Base-by-base conservation (phyloP, 148 eudicot species). In the Arbutus unedo region DNA sequence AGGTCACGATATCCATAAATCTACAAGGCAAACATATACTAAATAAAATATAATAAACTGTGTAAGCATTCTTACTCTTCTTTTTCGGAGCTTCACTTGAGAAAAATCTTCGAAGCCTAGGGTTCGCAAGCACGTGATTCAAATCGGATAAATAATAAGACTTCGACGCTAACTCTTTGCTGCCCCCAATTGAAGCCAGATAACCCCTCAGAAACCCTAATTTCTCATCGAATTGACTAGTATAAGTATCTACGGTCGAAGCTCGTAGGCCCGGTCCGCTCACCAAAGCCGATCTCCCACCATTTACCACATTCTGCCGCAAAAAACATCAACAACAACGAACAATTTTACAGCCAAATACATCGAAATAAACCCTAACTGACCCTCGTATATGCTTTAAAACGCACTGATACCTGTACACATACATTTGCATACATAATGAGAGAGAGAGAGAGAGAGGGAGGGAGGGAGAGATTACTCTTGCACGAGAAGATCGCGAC, bases 71-170 rank as follows among this genome's bases (percentile, higher is more conserved):
- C 91, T 87, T 81, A 94, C 98, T 91, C 83, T 90, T 94, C 85
- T 93, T 94, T 88, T 94, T 94, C 1, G 97, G 95, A 38, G 91
- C 84, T 87, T 93, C 92, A 85, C 88, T 90, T 3, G 92, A 94
- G 90, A 93, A 93, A 78, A 81, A 89, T 81, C 93, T 88, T 51
- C 85, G 82, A 70, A 89, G 55, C 76, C 85, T 89, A 79, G 91
- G 95, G 89, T 86, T 91, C 49, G 85, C 93, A 41, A 89, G 83
- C 64, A 83, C 66, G 70, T 85, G 78, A 59, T 79, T 89, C 7
- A 90, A 81, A 85, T 93, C 93, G 5, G 90, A 89, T 67, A 91
- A 70, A 87, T 53, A 70, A 85, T 47, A 45, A 43, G 80, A 83
- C 54, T 86, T 86, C 16, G 85, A 74, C 19, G 15, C 44, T 0